Evolutionary conservation across 306 rosid genomes (phyloP).

Genomic region (Trifolium pratense): DNA sequence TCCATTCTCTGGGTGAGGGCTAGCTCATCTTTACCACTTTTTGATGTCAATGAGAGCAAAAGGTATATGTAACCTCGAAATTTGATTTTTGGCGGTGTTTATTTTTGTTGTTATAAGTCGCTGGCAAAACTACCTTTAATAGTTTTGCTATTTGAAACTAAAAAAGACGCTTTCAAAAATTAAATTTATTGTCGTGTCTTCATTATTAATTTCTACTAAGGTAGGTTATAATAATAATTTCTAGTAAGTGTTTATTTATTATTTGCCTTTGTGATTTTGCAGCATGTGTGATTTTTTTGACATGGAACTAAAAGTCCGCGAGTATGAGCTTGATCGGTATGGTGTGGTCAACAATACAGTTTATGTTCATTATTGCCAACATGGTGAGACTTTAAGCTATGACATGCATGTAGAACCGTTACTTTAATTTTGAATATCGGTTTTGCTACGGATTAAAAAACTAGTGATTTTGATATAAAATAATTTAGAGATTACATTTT

Average conservation of each 20-base stretch:
- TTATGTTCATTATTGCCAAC: constrained; percentile 91
- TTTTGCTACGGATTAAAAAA: too few relatives aligned
- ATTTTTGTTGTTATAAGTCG: too few relatives aligned
- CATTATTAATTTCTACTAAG: too few relatives aligned
- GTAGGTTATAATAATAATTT: too few relatives aligned
- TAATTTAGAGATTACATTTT: too few relatives aligned
- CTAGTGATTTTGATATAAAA: too few relatives aligned
- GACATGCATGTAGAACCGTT: constrained; percentile 12
- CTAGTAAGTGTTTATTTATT: background rate
- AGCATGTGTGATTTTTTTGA: constrained; percentile 74
- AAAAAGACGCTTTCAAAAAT: too few relatives aligned
- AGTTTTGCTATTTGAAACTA: too few relatives aligned
- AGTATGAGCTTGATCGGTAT: constrained; percentile 85
- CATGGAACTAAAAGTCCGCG: constrained; percentile 77
- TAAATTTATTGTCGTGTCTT: too few relatives aligned
- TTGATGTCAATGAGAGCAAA: constrained; percentile 53
- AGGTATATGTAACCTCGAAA: constrained; percentile 57
- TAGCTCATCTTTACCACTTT: constrained; percentile 34
- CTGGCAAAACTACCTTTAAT: too few relatives aligned
- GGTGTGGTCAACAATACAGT: constrained; percentile 93
- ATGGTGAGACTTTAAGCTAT: constrained; percentile 56
- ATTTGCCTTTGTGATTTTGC: constrained; percentile 32
- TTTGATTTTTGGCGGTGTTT: too few relatives aligned
- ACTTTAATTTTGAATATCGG: background rate
- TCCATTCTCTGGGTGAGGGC: constrained; percentile 22